Evolutionary conservation across 1,139 yeast genomes (phyloP), one percentile per base, ranked within the genome.

Genomic region (Suhomyces kunorum): DNA sequence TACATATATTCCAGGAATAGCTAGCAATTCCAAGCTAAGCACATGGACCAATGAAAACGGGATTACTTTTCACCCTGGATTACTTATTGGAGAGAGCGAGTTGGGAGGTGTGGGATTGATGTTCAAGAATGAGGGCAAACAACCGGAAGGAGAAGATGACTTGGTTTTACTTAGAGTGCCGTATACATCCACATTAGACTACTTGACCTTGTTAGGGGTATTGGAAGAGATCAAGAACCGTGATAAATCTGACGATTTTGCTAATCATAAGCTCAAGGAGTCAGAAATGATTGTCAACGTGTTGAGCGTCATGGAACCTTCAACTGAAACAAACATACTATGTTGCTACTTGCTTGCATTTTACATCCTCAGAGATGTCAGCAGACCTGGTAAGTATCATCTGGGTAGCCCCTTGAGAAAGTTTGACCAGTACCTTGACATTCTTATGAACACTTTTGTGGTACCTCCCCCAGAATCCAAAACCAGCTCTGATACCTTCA

Each of bases 21-120:
- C 20, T 2, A 35, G 44, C 16, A 43, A 49, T 22, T 29, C 17
- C 0, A 34, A 32, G 12, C 39, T 53, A 16, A 28, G 7, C 6
- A 24, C 40, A 14, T 55, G 55, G 37, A 50, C 59, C 17, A 27
- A 39, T 5, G 34, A 38, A 3, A 39, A 31, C 11, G 51, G 47
- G 3, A 49, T 59, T 29, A 20, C 26, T 3, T 46, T 35, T 4
- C 49, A 59, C 38, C 47, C 52, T 1, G 25, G 45, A 7, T 32
- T 66, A 8, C 28, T 50, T 3, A 53, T 67, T 17, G 58, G 50
- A 8, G 12, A 38, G 13, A 64, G 69, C 43, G 32, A 44, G 2
- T 47, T 64, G 15, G 73, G 73, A 5, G 74, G 74, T 4, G 48
- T 49, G n/a, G 74, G 74, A 7, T 40, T 68, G n/a, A 56, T 62